A percentile compares a stretch with the other conserved stretches of the same genome.
Evolutionary conservation across 352 stramenopile species (phyloP).

Genomic region (Globisporangium paroecandrum): DNA sequence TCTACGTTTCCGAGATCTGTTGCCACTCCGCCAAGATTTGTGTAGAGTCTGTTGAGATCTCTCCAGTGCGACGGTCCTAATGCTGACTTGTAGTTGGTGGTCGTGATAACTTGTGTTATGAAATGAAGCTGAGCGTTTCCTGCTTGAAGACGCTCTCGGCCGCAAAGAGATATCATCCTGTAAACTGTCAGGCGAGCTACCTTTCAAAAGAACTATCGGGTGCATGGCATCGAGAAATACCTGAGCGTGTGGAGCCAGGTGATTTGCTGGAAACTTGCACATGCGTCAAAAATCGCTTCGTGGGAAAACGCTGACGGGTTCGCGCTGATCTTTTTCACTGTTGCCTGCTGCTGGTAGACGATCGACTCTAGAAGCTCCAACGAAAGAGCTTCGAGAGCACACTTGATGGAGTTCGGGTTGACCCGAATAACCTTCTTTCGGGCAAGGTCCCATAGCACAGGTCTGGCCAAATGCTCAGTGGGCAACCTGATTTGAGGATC

Average conservation of each 20-base stretch:
- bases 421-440: slow-evolving; percentile 43
- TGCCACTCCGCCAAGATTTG: slow-evolving; percentile 2
- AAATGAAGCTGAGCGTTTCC: slow-evolving; percentile 18
- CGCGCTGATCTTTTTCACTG: slow-evolving; percentile 40
- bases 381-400: slow-evolving; percentile 26
- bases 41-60: slow-evolving; percentile 27
- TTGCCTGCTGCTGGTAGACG: slow-evolving; percentile 37
- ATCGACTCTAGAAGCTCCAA: slow-evolving; percentile 47
- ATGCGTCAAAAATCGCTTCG: slow-evolving; percentile 49
- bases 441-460: slow-evolving; percentile 43
- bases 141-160: slow-evolving; percentile 7
- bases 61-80: slow-evolving; percentile 38
- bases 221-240: slow-evolving; percentile 23
- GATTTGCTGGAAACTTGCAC: slow-evolving; percentile 52
- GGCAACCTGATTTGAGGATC: slow-evolving; percentile 13
- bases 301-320: slow-evolving; percentile 42
- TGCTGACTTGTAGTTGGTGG: slow-evolving; percentile 36
- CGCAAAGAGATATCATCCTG: slow-evolving; percentile 23
- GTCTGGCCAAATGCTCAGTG: slow-evolving; percentile 34
- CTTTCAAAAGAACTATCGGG: not conserved
- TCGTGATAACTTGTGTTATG: slow-evolving; percentile 23
- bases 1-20: slow-evolving; percentile 3
- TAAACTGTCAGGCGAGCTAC: not conserved
- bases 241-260: slow-evolving; percentile 60
- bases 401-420: slow-evolving; percentile 22